Conservation (phyloP, 2,329 filamentous ascomycete genomes). For the Fusarium haematococcum region DNA sequence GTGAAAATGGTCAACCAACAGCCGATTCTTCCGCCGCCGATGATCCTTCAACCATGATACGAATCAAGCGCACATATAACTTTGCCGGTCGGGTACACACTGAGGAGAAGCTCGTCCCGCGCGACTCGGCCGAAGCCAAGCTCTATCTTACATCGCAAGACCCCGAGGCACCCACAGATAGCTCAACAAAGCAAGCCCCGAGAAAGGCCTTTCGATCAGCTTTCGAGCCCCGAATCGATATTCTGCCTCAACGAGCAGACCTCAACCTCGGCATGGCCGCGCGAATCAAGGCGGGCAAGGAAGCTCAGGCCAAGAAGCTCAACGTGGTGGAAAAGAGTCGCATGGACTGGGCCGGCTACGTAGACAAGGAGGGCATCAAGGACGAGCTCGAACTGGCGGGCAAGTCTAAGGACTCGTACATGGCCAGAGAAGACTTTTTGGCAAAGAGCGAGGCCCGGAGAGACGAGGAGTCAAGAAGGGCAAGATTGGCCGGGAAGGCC, state of each 20-base stretch:
- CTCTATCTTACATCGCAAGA: slow-evolving; percentile 69
- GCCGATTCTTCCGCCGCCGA: slow-evolving; percentile 1
- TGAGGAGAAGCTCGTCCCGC: slow-evolving; percentile 76
- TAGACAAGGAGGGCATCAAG: slow-evolving; percentile 77
- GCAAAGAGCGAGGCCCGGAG: slow-evolving; percentile 72
- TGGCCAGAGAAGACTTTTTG: slow-evolving; percentile 73
- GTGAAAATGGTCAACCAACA: slow-evolving; percentile 20
- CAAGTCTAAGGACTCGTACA: slow-evolving; percentile 73
- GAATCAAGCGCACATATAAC: slow-evolving; percentile 78
- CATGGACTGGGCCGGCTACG: slow-evolving; percentile 79
- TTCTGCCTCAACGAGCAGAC: slow-evolving; percentile 61
- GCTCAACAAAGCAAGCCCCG: slow-evolving; percentile 58
- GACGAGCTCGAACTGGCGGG: slow-evolving; percentile 75
- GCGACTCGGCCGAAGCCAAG: slow-evolving; percentile 74
- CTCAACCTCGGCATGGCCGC: slow-evolving; percentile 68
- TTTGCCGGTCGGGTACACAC: slow-evolving; percentile 80
- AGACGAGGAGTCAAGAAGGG: slow-evolving; percentile 70
- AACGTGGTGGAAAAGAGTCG: slow-evolving; percentile 79
- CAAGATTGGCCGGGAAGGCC: slow-evolving; percentile 58
- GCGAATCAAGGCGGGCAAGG: slow-evolving; percentile 60
- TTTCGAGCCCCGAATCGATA: slow-evolving; percentile 69
- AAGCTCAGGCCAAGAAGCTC: slow-evolving; percentile 70
- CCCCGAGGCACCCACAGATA: slow-evolving; percentile 40
- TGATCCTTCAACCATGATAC: slow-evolving; percentile 61
- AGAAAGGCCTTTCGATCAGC: slow-evolving; percentile 69